Evolutionary conservation across 192 early-diverging fungal genomes (phyloP), one percentile per base, ranked within the genome.

Genomic region (Jimgerdemannia lactiflua): DNA sequence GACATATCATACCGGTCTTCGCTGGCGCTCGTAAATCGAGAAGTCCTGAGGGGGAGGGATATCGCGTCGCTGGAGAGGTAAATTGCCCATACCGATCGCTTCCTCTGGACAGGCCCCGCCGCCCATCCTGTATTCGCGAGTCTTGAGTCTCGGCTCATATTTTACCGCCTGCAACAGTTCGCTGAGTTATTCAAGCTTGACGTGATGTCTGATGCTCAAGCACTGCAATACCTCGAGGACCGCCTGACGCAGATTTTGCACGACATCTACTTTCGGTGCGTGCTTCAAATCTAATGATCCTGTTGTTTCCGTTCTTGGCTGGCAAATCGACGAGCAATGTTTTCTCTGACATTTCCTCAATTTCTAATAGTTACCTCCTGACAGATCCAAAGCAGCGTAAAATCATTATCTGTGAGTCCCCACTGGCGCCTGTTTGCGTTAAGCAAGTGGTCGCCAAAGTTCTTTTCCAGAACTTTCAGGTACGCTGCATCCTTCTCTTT

Each of bases 351-450:
- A 43, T 19, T 1, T 19, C 17, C 6, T 29, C 41, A 43, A n/a
- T 67, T 66, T 40, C 78, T 77, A 39, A 77, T 65, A 11, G 70
- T 42, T 68, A 68, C n/a, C 77, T 95, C 39, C 74, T 97, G 71
- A 89, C 92, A 4, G 96, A 97, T 77, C 84, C 96, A 9, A 94
- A 94, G 78, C 86, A 91, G 65, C 87, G 94, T 42, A 95, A 94
- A 75, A 94, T 97, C 10, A 89, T 94, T 19, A 71, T 97, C 18
- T 91, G 87, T 66, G 96, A 96, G 79, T 87, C 92, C 2, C 87
- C 91, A 0, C 77, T 95, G 80, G 74, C 91, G 43, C 95, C 95
- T 0, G 74, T 91, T 3, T 80, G 78, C 17, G 73, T 95, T 18
- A 94, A 94, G 66, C 79, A 89, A 65, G 80, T 87, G 20, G 85